A percentile compares a stretch with the other conserved stretches of the same genome.
Conservation (phyloP, 805 yeast species). For the Starmerella vaccinii region DNA sequence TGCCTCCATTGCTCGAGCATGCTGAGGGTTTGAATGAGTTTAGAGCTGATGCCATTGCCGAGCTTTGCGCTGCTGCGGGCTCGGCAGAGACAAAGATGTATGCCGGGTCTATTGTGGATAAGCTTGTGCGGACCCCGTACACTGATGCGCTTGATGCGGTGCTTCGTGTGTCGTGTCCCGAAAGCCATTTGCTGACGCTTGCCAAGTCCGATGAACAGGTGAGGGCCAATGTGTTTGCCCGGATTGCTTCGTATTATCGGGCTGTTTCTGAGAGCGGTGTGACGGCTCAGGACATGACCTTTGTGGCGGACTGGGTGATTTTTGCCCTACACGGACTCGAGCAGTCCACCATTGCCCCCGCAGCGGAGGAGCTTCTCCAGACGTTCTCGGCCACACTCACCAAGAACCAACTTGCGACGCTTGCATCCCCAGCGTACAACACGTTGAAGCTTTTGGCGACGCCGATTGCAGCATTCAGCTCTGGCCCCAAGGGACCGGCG, state of each 20-base stretch:
- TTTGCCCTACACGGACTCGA: slow-evolving; percentile 48
- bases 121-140: slow-evolving; percentile 41
- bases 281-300: slow-evolving; percentile 39
- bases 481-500: slow-evolving; percentile 65
- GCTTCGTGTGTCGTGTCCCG: slow-evolving; percentile 45
- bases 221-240: slow-evolving; percentile 41
- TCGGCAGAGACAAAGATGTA: slow-evolving; percentile 32
- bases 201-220: slow-evolving; percentile 64
- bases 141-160: slow-evolving; percentile 49
- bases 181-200: slow-evolving; percentile 52
- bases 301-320: slow-evolving; percentile 63
- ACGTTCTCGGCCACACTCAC: slow-evolving; percentile 49
- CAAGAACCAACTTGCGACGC: slow-evolving; percentile 64
- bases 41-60: slow-evolving; percentile 51
- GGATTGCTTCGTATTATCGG: slow-evolving; percentile 61
- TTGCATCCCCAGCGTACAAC: slow-evolving; percentile 72
- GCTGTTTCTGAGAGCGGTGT: slow-evolving; percentile 26
- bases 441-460: slow-evolving; percentile 58
- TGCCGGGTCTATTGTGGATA: slow-evolving; percentile 60
- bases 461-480: slow-evolving; percentile 55
- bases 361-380: slow-evolving; percentile 44
- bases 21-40: slow-evolving; percentile 29
- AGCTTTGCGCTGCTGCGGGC: slow-evolving; percentile 31
- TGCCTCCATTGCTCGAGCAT: slow-evolving; percentile 63
- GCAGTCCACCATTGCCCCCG: slow-evolving; percentile 46